Conservation (phyloP, 192 early-diverging fungal species). For the Podila clonocystis region DNA sequence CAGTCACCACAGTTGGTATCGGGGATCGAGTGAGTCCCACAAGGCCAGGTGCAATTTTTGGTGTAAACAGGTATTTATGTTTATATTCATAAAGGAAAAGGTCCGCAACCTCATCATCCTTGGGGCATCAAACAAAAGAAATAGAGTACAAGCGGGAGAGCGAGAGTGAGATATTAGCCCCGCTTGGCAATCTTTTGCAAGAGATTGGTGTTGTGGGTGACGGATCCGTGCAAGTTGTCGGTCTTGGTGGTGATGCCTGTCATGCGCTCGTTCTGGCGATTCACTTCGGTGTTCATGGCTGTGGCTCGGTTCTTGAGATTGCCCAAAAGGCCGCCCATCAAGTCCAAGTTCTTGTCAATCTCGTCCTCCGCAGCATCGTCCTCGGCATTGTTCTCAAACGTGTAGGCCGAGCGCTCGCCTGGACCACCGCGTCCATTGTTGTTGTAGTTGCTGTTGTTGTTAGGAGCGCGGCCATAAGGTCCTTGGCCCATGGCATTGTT, state of each 20-base stretch:
- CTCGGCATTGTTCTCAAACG: slow-evolving; percentile 73
- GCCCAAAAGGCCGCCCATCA: slow-evolving; percentile 59
- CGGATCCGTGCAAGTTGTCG: slow-evolving; percentile 55
- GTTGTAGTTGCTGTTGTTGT: slow-evolving; percentile 24
- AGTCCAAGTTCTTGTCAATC: slow-evolving; percentile 73
- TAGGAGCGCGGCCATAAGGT: slow-evolving; percentile 27
- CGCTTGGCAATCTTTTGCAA: slow-evolving; percentile 49
- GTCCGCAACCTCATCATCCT: too few relatives aligned
- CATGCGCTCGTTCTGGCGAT: slow-evolving; percentile 69
- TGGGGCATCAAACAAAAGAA: too few relatives aligned
- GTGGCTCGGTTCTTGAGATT: slow-evolving; percentile 69
- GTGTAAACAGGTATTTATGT: too few relatives aligned
- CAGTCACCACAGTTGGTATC: too few relatives aligned
- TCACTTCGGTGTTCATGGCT: slow-evolving; percentile 67
- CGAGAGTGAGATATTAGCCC: slow-evolving; percentile 7
- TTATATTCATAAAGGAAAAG: too few relatives aligned
- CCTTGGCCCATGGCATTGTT: slow-evolving; percentile 55
- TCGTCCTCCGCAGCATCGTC: slow-evolving; percentile 74
- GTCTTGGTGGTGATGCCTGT: slow-evolving; percentile 58
- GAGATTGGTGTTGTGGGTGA: slow-evolving; percentile 35
- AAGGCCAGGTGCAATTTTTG: too few relatives aligned
- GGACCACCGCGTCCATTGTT: slow-evolving; percentile 58
- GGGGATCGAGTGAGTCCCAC: too few relatives aligned
- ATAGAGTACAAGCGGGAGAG: too few relatives aligned
- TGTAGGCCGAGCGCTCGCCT: slow-evolving; percentile 68